These are phyloP conservation scores for Mortierella polycephala DNA, from an alignment of 371 early-diverging fungal genomes.

Conservation along the genomic window DNA sequence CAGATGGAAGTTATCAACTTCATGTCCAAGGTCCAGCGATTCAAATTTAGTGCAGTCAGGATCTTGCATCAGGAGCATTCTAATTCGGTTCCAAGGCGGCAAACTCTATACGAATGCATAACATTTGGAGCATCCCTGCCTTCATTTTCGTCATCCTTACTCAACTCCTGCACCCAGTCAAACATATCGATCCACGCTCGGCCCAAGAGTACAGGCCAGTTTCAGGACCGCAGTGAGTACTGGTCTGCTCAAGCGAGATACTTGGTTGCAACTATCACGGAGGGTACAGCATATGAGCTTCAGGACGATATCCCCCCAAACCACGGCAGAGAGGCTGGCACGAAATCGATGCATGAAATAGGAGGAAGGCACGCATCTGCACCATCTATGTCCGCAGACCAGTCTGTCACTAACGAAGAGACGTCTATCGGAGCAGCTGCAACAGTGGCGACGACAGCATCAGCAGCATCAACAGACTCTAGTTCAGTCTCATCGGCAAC, in stretches of 20 bases:
- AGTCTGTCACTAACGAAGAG: background rate
- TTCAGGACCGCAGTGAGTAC: slow-evolving; percentile 27
- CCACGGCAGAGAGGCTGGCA: slow-evolving; percentile 6
- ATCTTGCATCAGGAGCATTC: slow-evolving; percentile 41
- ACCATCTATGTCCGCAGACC: slow-evolving; percentile 1
- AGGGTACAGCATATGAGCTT: slow-evolving; percentile 28
- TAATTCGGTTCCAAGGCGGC: background rate
- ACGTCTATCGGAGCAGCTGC: background rate
- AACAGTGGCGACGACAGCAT: slow-evolving; percentile 1
- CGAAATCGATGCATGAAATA: slow-evolving; percentile 11
- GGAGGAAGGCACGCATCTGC: background rate
- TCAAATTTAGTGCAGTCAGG: slow-evolving; percentile 31
- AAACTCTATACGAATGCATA: slow-evolving; percentile 18
- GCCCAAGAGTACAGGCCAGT: slow-evolving; percentile 12
- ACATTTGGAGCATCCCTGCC: slow-evolving; percentile 13
- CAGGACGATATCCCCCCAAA: slow-evolving; percentile 2
- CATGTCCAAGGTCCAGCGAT: slow-evolving; percentile 33
- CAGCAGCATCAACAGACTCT: background rate
- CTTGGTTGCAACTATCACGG: slow-evolving; percentile 30
- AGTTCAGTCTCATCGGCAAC: slow-evolving; percentile 1
- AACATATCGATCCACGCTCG: background rate
- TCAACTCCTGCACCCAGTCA: background rate
- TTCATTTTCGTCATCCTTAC: background rate
- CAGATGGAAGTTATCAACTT: slow-evolving; percentile 14
- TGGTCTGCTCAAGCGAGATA: slow-evolving; percentile 38